A percentile compares a stretch with the other conserved stretches of the same genome.
Conservation (phyloP, 257 asterid genomes). For the Leonotis leonurus region DNA sequence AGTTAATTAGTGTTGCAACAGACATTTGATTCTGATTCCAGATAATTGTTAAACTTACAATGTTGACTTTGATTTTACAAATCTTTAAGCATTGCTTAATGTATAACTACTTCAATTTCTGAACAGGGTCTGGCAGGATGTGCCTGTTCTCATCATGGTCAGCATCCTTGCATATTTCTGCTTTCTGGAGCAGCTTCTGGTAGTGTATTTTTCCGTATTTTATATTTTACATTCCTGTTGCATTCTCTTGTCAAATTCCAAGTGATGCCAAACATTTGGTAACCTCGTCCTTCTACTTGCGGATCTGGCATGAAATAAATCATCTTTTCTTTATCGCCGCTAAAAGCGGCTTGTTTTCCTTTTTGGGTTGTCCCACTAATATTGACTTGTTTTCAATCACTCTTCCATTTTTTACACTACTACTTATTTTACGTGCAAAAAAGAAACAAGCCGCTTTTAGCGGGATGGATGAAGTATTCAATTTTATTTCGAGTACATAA, state of each 20-base stretch:
- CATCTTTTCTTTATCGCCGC: no score
- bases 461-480: no score
- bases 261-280: background rate
- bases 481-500: no score
- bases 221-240: background rate
- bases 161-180: constrained; percentile 97
- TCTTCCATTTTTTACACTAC: no score
- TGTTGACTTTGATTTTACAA: background rate
- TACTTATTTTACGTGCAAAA: no score
- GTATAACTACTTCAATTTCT: constrained; percentile 8
- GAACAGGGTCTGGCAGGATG: constrained; percentile 89
- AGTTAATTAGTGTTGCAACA: no score
- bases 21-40: background rate
- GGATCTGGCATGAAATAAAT: no score
- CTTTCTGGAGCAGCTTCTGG: constrained; percentile 98
- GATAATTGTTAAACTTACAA: background rate
- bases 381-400: no score
- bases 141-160: constrained; percentile 94
- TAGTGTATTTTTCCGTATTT: constrained; percentile 24
- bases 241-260: constrained; percentile 7
- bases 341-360: no score
- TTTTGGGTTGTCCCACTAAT: no score
- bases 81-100: background rate
- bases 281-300: no score
- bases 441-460: no score